These are phyloP conservation scores for Rhynchospora breviuscula DNA, from an alignment of 176 grass and related monocot genomes.

Conservation along the genomic window DNA sequence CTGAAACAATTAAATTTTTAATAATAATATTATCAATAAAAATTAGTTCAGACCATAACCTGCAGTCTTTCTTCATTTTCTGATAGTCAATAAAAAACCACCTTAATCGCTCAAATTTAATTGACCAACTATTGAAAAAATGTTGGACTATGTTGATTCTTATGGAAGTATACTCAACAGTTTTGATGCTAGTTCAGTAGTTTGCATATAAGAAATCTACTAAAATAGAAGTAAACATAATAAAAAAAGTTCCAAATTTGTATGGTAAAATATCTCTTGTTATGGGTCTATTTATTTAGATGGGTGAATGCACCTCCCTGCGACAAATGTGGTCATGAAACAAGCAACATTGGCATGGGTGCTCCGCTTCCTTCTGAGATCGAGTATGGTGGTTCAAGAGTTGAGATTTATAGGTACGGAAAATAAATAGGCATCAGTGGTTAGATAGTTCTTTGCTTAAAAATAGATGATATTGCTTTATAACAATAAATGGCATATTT, in stretches of 20 bases:
- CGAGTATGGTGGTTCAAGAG: constrained; percentile 62
- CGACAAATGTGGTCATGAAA: constrained; percentile 60
- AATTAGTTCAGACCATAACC: neutral
- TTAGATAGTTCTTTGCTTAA: no score
- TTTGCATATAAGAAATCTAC: neutral
- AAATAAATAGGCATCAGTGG: neutral
- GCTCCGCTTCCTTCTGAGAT: constrained; percentile 62
- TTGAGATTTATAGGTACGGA: constrained; percentile 86
- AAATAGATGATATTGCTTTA: no score
- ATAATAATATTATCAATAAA: neutral
- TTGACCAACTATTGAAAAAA: neutral
- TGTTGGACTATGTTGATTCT: neutral
- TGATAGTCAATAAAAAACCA: neutral
- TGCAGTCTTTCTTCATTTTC: neutral
- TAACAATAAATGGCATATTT: no score
- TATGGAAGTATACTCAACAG: neutral
- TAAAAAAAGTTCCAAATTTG: neutral
- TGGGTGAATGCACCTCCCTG: constrained; percentile 91
- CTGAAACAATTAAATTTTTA: neutral
- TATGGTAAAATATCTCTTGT: neutral
- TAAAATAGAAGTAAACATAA: neutral
- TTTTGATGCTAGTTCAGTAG: neutral
- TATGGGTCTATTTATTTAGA: constrained; percentile 35
- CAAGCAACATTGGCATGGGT: constrained; percentile 67
- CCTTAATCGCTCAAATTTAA: neutral